Conservation (phyloP, 352 stramenopile species). For the Phytophthora nicotianae region DNA sequence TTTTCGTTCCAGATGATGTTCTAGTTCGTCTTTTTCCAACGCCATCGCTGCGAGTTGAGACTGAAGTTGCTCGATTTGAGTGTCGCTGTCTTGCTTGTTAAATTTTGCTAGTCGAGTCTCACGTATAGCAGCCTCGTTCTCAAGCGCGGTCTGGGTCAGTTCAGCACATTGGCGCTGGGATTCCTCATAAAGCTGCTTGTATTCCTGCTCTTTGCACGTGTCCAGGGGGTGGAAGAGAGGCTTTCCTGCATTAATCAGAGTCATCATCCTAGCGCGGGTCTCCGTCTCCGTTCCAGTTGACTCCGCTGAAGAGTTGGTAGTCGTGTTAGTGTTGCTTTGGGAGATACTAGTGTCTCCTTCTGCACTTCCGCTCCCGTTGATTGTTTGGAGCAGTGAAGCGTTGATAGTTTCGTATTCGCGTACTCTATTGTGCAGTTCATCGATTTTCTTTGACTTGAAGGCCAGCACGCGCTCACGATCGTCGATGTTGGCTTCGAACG, state of each 20-base stretch:
- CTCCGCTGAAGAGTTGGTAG: conserved; percentile 6
- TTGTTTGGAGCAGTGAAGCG: conserved; percentile 49
- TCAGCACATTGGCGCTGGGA: conserved; percentile 39
- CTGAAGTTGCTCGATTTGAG: conserved; percentile 40
- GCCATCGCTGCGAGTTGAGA: conserved; percentile 23
- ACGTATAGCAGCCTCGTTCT: conserved; percentile 38
- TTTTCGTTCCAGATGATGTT: conserved; percentile 58
- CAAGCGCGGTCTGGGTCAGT: conserved; percentile 35
- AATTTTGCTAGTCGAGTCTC: conserved; percentile 44
- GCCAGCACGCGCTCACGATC: conserved; percentile 70
- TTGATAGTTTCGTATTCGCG: conserved; percentile 60
- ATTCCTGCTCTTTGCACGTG: conserved; percentile 65
- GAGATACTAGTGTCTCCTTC: conserved; percentile 11
- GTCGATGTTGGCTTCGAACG: conserved; percentile 60
- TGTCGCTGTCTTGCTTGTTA: conserved; percentile 43
- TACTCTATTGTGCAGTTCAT: conserved; percentile 59
- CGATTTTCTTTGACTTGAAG: conserved; percentile 71
- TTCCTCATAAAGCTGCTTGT: conserved; percentile 54
- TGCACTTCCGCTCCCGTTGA: conserved; percentile 33
- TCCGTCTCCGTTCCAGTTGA: conserved; percentile 15
- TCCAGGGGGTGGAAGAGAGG: conserved; percentile 63
- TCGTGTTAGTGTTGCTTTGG: conserved; percentile 15
- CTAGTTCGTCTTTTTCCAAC: conserved; percentile 51
- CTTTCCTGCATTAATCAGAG: conserved; percentile 40
- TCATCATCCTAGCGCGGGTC: conserved; percentile 41